Evolutionary conservation across 805 yeast genomes (phyloP).

Genomic region (Blastobotrys attinorum): DNA sequence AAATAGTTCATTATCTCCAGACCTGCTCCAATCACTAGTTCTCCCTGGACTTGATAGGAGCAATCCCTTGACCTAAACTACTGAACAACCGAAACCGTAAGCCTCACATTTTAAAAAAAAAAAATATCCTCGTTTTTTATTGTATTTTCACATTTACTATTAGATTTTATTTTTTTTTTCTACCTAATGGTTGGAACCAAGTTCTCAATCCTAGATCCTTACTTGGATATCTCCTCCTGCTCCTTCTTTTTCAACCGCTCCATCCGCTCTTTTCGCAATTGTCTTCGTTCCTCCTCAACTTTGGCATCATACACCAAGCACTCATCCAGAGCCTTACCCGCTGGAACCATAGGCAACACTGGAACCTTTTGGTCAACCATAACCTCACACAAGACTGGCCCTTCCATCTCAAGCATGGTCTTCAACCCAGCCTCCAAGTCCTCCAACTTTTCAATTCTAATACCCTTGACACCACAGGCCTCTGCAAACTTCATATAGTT

Average conservation of each 20-base stretch:
- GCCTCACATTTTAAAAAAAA: background rate
- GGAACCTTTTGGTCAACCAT: slow-evolving; percentile 86
- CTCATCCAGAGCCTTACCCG: slow-evolving; percentile 89
- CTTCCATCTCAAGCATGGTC: slow-evolving; percentile 64
- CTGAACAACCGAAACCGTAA: too few species aligned
- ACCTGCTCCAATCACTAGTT: too few species aligned
- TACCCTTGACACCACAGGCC: slow-evolving; percentile 84
- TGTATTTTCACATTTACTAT: background rate
- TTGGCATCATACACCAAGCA: slow-evolving; percentile 81
- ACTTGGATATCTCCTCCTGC: background rate
- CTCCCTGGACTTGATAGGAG: too few species aligned
- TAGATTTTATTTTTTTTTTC: background rate
- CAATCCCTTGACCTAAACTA: too few species aligned
- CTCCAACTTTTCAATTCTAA: slow-evolving; percentile 61
- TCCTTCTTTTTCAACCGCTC: slow-evolving; percentile 16
- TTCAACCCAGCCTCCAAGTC: slow-evolving; percentile 52
- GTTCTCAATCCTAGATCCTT: too few species aligned
- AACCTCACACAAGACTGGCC: slow-evolving; percentile 89
- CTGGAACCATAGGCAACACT: slow-evolving; percentile 97
- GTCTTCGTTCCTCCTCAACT: slow-evolving; percentile 28
- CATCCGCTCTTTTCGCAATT: slow-evolving; percentile 26
- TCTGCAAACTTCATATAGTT: slow-evolving; percentile 89
- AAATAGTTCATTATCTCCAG: too few species aligned
- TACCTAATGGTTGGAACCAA: too few species aligned
- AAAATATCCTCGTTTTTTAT: background rate